Evolutionary conservation across 1,284 basidiomycete genomes (phyloP), one percentile per base, ranked within the genome.

Genomic region (Leccinum griseonigrum): DNA sequence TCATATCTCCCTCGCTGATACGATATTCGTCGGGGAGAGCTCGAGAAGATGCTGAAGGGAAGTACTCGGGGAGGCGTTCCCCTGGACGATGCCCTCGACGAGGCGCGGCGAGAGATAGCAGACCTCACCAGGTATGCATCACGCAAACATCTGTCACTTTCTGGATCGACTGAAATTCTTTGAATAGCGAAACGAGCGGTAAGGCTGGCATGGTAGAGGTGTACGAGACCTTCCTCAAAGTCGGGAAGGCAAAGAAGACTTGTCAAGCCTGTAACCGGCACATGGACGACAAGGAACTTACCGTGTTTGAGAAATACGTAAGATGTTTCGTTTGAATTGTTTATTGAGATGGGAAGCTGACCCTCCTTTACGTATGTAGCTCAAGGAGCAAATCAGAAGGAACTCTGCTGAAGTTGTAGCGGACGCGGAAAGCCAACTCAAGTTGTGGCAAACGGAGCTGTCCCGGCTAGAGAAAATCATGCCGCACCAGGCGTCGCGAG

Each of bases 191-290:
- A 32, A 31, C 56, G 34, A 58, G 74, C 68, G 31, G 64, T 61
- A 67, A 68, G 67, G 68, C 76, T 28, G 85, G 83, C 4, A 76
- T 79, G 22, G 77, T 77, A 26, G 71, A 81, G 7, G 85, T 92
- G 32, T 95, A 89, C 69, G 78, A 90, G 59, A 76, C 77, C 1
- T 75, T 96, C 28, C 79, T 94, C 10, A 77, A 79, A 26, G 75
- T 78, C 1, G 92, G 88, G 18, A 85, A 85, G 71, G 76, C 79
- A 36, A 83, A 87, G 65, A 87, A 91, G 66, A 78, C 81, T 3
- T 98, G 96, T 69, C 79, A 85, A 22, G 87, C 88, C 4, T 98
- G 96, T 72, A 85, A 86, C 65, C 85, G 95, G 5, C 79, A 78
- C 31, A 79, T 98, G 70, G 78, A 84, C 18, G 80, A 83, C 34